phyloP scores from a whole-genome alignment of 192 early-diverging fungal genomes.

The Globomyces pollinis-pini region DNA sequence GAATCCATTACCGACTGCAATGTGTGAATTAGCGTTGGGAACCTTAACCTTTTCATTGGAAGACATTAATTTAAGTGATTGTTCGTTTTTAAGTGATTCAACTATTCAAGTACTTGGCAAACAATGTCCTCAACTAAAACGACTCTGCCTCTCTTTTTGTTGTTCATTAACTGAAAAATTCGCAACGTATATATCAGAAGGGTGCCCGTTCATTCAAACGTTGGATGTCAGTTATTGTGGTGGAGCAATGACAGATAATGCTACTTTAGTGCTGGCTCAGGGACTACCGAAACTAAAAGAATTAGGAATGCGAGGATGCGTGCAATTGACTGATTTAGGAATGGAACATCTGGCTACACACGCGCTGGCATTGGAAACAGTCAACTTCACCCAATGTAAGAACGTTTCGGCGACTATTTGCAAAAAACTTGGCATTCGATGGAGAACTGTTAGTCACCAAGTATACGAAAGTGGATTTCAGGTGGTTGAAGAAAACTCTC shows the following conservation, averaged over 20 bases:
- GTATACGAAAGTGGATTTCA: too few relatives aligned
- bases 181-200: constrained; percentile 25
- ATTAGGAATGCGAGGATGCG: constrained; percentile 48
- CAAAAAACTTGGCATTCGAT: constrained; percentile 1
- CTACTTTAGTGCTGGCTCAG: constrained; percentile 32
- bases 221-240: constrained; percentile 69
- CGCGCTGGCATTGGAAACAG: background rate
- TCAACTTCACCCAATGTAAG: constrained; percentile 13
- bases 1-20: background rate
- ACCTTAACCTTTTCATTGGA: constrained; percentile 31
- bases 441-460: background rate
- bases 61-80: constrained; percentile 60
- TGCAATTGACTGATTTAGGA: constrained; percentile 35
- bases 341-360: constrained; percentile 9
- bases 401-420: background rate
- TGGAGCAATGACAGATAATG: constrained; percentile 59
- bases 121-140: constrained; percentile 44
- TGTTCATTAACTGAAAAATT: constrained; percentile 63
- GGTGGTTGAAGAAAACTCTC: too few relatives aligned
- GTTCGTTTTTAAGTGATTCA: constrained; percentile 65
- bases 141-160: constrained; percentile 64
- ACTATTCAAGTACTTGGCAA: constrained; percentile 46
- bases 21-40: background rate
- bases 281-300: constrained; percentile 29
- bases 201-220: constrained; percentile 35